Percentiles rank a stretch among this genome's conserved stretches.
Conservation (phyloP, 202 grass and related monocot genomes). For the Bolboschoenoplectus hybrid region DNA sequence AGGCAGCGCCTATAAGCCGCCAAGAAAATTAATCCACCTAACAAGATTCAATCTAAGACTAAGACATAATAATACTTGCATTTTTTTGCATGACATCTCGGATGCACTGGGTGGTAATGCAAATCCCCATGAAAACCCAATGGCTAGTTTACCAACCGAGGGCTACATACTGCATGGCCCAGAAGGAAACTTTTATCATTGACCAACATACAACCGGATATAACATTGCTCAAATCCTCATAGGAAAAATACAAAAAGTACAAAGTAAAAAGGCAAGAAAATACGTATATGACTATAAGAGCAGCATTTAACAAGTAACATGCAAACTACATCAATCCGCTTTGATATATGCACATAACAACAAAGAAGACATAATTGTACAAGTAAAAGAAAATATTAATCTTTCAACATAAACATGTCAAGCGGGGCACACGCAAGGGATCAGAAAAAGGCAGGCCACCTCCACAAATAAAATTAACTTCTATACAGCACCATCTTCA, state of each 20-base stretch:
- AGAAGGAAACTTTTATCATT: background rate
- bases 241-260: background rate
- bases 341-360: slow-evolving; percentile 27
- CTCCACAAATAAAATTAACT: slow-evolving; percentile 48
- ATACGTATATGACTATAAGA: background rate
- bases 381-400: background rate
- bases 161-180: no score
- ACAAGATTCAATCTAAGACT: no score
- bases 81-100: no score
- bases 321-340: background rate
- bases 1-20: no score
- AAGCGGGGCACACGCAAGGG: slow-evolving; percentile 45
- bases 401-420: slow-evolving; percentile 34
- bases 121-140: no score
- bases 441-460: slow-evolving; percentile 48
- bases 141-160: no score
- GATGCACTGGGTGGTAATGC: no score
- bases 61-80: no score
- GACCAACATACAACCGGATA: no score
- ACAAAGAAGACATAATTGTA: background rate
- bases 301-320: slow-evolving; percentile 1
- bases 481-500: slow-evolving; percentile 64
- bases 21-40: no score
- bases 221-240: background rate
- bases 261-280: background rate